phyloP scores from a whole-genome alignment of 495 filamentous ascomycete species.

The Aspergillus avenaceus region DNA sequence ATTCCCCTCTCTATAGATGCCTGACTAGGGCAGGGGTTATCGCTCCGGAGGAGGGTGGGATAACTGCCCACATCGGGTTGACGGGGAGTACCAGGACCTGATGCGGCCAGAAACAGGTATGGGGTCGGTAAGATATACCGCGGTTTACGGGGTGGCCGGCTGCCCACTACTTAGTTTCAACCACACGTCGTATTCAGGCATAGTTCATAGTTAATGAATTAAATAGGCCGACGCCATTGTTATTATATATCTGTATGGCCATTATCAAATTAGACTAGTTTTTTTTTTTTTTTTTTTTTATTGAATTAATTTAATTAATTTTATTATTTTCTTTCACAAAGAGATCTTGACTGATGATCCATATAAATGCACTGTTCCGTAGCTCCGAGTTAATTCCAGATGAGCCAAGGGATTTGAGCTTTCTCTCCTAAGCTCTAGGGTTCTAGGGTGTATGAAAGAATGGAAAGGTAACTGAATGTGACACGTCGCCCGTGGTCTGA shows the following conservation, averaged over 20 bases:
- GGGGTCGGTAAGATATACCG: not conserved
- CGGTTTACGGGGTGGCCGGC: not conserved
- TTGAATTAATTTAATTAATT: too few species aligned
- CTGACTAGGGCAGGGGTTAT: too few species aligned
- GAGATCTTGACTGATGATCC: not conserved
- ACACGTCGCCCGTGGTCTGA: conserved; percentile 19
- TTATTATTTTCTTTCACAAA: not conserved
- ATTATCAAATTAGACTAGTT: too few species aligned
- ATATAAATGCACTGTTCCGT: not conserved
- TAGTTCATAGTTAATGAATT: too few species aligned
- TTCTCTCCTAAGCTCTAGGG: not conserved
- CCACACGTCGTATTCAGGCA: not conserved
- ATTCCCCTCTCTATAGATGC: too few species aligned
- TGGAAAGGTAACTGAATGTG: conserved; percentile 8
- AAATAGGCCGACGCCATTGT: too few species aligned
- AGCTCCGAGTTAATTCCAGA: not conserved
- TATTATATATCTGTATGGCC: too few species aligned
- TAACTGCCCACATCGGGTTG: conserved; percentile 1
- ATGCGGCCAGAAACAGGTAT: not conserved
- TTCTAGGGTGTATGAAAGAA: not conserved
- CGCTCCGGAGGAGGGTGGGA: not conserved
- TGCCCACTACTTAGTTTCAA: conserved; percentile 4
- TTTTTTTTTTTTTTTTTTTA: too few species aligned
- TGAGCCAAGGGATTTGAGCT: not conserved
- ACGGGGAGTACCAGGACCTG: not conserved